A percentile compares a stretch with the other conserved stretches of the same genome.
Evolutionary conservation across 2,329 filamentous ascomycete species (phyloP).

Genomic region (Blastomyces gilchristii): DNA sequence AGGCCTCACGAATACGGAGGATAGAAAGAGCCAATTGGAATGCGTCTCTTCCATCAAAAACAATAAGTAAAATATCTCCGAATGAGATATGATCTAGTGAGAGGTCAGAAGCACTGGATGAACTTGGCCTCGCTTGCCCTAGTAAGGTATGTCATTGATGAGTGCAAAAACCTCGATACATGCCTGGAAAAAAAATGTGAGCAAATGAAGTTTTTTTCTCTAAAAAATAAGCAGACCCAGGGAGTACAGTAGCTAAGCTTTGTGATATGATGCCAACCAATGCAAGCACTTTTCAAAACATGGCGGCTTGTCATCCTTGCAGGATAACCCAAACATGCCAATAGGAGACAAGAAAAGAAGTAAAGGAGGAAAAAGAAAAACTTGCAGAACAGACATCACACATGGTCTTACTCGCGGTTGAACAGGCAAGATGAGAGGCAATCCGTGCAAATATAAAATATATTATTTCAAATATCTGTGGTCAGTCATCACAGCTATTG

Average conservation of each 20-base stretch:
- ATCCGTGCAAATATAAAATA: background rate
- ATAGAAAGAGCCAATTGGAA: too few relatives aligned
- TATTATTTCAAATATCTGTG: too few relatives aligned
- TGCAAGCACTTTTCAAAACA: background rate
- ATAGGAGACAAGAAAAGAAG: too few relatives aligned
- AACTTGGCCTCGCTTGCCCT: too few relatives aligned
- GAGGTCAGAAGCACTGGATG: too few relatives aligned
- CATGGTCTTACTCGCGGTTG: background rate
- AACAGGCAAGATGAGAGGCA: background rate
- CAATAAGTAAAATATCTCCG: too few relatives aligned
- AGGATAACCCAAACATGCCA: too few relatives aligned
- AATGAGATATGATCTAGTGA: too few relatives aligned
- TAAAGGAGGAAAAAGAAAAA: background rate
- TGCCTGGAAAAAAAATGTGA: background rate
- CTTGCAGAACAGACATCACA: background rate
- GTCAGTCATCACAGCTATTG: too few relatives aligned
- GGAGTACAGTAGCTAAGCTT: background rate
- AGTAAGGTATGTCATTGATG: too few relatives aligned
- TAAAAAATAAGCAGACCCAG: background rate
- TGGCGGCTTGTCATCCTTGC: background rate
- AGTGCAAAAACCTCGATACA: background rate
- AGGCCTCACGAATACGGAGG: background rate
- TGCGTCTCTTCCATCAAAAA: too few relatives aligned
- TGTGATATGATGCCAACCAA: background rate
- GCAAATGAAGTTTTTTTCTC: background rate